Evolutionary conservation across 768 basidiomycete species (phyloP), one percentile per base, ranked within the genome.

Genomic region (Coprinopsis cinerea): DNA sequence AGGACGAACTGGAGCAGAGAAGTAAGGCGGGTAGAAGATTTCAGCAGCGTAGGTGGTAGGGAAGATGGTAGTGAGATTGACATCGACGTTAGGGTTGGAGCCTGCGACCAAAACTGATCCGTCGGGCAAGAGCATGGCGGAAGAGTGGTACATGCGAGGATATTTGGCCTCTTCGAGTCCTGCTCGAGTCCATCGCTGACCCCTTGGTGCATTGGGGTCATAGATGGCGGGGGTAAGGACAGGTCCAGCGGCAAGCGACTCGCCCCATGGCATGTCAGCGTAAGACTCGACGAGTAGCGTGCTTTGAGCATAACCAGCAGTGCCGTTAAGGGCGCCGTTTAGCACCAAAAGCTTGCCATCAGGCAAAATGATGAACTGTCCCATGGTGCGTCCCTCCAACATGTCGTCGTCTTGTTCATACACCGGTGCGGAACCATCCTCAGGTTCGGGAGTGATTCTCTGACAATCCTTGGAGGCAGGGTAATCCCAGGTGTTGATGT

Each of bases 21-120:
- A 97, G 70, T 95, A 99, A 10, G 82, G 75, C 0, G 95, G 95
- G 70, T 93, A 97, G 74, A 93, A 99, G 34, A 84, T 76, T 63
- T 95, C 92, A 1, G 86, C 83, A 26, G 79, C 71, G 60, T 93
- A 94, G 23, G 83, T 80, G 1, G 92, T 92, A 1, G 85, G 83
- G 72, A 73, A 92, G 28, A 73, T 32, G 9, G 78, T 75, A n/a
- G 69, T 64, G 27, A 69, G 53, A 58, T 85, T 83, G 53, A 86
- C 84, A 58, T 97, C 93, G 27, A 87, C 73, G 60, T 94, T 94
- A 1, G 94, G 93, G 69, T 97, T 97, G 26, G 90, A 92, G 5
- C 95, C 95, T 25, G 90, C 91, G 55, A 95, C 78, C 43, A 96
- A 65, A 30, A 98, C 83, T 2, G 88, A 88, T 1, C 80, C 89